Evolutionary conservation across 306 rosid genomes (phyloP), one percentile per base, ranked within the genome.

Genomic region (Prunus armeniaca): DNA sequence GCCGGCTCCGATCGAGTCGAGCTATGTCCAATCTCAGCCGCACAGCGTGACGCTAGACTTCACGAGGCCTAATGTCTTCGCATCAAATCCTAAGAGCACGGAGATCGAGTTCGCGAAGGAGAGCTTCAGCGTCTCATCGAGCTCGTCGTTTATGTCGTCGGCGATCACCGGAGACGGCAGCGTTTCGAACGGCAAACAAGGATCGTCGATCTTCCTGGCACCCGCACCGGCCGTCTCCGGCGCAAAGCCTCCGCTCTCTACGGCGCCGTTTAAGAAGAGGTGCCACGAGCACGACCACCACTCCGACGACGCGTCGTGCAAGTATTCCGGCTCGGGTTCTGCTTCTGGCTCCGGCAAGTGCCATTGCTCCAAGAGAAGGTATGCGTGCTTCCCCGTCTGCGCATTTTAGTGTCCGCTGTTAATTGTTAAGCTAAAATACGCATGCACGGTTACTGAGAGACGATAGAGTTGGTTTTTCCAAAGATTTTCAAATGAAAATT

Each of bases 341-440:
- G 81, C 76, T 14, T 86, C 89, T n/a, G 83, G 77, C 25, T 83
- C 89, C 74, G 80, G 83, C 67, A 93, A 89, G 83, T 93, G 98
- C 89, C 98, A 93, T 79, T 93, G 98, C 87, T 69, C 80, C 50
- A 93, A 93, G 79, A 87, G 79, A 91, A 93, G 97, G 98, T 93
- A 89, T 27, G 20, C n/a, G 28, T 1, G 11, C 14, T 15, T 9
- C 58, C 3, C n/a, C 34, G 0, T 0, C 71, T 17, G 67, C 67
- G 60, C 66, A 69, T 54, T 64, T 69, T 78, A 69, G 76, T 63
- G 24, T 11, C 24, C 19, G 3, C 14, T 9, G 43, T 30, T 22
- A 9, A 7, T 19, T 41, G 1, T 15, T 52, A 8, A 9, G 17
- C 63, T 50, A 27, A 6, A 27, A 1, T 69, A 27, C 73, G 60